These are phyloP conservation scores for Chamaenerion angustifolium DNA, from an alignment of 345 rosid genomes.

Conservation along the genomic window DNA sequence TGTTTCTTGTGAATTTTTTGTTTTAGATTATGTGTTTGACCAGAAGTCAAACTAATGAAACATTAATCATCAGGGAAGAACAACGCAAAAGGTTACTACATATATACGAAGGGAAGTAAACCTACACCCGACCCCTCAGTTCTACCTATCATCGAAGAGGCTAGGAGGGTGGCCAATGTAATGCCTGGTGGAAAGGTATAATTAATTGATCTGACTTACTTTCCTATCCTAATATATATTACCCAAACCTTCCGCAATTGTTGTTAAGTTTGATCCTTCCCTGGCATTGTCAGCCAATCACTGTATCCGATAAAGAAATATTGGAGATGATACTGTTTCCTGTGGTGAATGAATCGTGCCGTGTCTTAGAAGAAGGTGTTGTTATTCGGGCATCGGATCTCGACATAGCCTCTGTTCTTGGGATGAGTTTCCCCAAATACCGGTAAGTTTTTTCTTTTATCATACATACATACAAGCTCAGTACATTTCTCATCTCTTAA, in stretches of 20 bases:
- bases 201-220: slow-evolving; percentile 3
- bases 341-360: slow-evolving; percentile 81
- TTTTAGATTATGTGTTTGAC: background rate
- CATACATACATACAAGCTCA: background rate
- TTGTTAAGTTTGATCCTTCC: too few species aligned
- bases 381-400: slow-evolving; percentile 82
- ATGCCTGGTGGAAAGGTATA: slow-evolving; percentile 91
- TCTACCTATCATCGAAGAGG: slow-evolving; percentile 56
- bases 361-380: slow-evolving; percentile 73
- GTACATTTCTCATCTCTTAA: background rate
- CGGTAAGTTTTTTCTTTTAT: slow-evolving; percentile 30
- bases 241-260: too few species aligned
- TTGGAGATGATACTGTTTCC: slow-evolving; percentile 90
- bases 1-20: slow-evolving; percentile 3
- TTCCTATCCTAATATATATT: too few species aligned
- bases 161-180: slow-evolving; percentile 46
- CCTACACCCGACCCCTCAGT: slow-evolving; percentile 84
- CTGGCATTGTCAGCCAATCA: slow-evolving; percentile 43
- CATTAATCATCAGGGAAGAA: slow-evolving; percentile 48
- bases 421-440: slow-evolving; percentile 96
- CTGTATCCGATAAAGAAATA: slow-evolving; percentile 64
- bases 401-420: slow-evolving; percentile 82
- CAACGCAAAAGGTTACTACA: slow-evolving; percentile 80
- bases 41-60: slow-evolving; percentile 1
- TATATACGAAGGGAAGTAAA: slow-evolving; percentile 63